A percentile compares a stretch with the other conserved stretches of the same genome.
phyloP scores from a whole-genome alignment of 495 filamentous ascomycete genomes.

The Cetradonia linearis region DNA sequence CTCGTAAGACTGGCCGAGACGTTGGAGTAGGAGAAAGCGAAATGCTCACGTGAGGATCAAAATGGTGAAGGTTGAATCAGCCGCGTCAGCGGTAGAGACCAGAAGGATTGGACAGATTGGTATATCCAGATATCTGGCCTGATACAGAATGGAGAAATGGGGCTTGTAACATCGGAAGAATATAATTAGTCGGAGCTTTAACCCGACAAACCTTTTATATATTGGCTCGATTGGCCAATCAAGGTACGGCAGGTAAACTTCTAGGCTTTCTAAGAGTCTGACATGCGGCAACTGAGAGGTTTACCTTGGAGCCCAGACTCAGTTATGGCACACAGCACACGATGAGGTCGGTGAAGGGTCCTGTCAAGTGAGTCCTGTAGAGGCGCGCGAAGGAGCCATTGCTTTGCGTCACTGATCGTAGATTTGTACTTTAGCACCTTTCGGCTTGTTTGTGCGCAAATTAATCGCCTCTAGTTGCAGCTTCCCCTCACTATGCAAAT shows the following conservation, averaged over 20 bases:
- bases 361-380: background rate
- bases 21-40: background rate
- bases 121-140: background rate
- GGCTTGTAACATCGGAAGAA: background rate
- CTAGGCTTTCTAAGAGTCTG: background rate
- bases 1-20: background rate
- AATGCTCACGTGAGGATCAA: background rate
- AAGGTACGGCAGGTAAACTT: background rate
- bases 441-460: conserved; percentile 4
- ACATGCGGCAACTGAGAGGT: background rate
- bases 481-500: conserved; percentile 9
- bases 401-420: conserved; percentile 4
- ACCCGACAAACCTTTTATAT: background rate
- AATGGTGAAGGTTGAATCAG: background rate
- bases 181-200: background rate
- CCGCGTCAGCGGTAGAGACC: background rate
- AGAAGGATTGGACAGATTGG: background rate
- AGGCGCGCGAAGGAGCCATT: background rate
- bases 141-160: background rate
- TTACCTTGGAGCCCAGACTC: background rate
- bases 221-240: background rate
- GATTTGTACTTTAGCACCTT: background rate
- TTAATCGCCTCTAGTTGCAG: conserved; percentile 10
- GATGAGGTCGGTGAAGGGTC: background rate
- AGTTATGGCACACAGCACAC: background rate